A percentile compares a stretch with the other conserved stretches of the same genome.
These are phyloP conservation scores for Begonia masoniana DNA, from an alignment of 306 rosid genomes.

Conservation along the genomic window DNA sequence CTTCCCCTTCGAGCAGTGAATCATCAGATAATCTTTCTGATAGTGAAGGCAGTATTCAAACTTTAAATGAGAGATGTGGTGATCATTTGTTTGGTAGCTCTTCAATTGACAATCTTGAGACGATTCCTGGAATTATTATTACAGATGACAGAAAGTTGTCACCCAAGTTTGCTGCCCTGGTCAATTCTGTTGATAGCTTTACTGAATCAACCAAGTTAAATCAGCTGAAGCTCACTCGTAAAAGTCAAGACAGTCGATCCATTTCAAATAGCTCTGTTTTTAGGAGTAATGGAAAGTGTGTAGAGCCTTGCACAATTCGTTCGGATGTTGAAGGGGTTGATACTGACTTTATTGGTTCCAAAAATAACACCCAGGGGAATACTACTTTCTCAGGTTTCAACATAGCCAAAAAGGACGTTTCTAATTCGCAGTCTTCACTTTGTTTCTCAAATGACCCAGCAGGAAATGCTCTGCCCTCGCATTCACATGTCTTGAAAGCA, in stretches of 20 bases:
- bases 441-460: constrained; percentile 24
- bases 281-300: constrained; percentile 5
- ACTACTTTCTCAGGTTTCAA: constrained; percentile 13
- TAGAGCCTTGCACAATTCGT: constrained; percentile 22
- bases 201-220: constrained; percentile 25
- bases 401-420: constrained; percentile 16
- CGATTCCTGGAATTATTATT: constrained; percentile 12
- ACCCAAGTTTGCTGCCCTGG: constrained; percentile 64
- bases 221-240: constrained; percentile 12
- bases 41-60: constrained; percentile 44
- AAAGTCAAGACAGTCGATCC: constrained; percentile 19
- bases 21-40: constrained; percentile 63
- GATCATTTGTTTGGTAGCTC: constrained; percentile 28
- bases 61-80: constrained; percentile 39
- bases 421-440: constrained; percentile 27
- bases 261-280: constrained; percentile 18
- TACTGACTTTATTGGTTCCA: constrained; percentile 20
- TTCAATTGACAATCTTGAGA: constrained; percentile 23
- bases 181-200: constrained; percentile 34
- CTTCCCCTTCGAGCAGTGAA: constrained; percentile 30
- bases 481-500: constrained; percentile 15
- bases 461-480: constrained; percentile 23
- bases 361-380: constrained; percentile 14
- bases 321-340: constrained; percentile 48
- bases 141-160: constrained; percentile 34